A percentile compares a stretch with the other conserved stretches of the same genome.
phyloP scores from a whole-genome alignment of 257 asterid species.

The Jasminum sambac region DNA sequence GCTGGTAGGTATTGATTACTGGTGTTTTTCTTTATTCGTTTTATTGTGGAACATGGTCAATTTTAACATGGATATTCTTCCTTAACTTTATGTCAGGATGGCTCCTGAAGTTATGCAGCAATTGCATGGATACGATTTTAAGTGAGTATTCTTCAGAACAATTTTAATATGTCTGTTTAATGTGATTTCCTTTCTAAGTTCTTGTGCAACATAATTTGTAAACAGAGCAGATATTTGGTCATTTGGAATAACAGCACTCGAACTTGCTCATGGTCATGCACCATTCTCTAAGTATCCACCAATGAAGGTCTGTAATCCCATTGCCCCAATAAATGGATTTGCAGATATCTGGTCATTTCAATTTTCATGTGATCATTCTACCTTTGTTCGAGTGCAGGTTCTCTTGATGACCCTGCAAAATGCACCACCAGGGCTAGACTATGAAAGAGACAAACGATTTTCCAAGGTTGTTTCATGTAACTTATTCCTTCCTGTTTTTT shows the following conservation, averaged over 20 bases:
- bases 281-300: conserved; percentile 99
- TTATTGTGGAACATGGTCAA: not conserved
- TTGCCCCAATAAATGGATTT: conserved; percentile 18
- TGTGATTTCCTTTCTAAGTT: conserved; percentile 23
- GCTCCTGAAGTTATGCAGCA: conserved; percentile 99
- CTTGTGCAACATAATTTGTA: conserved; percentile 30
- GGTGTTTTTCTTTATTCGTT: not conserved
- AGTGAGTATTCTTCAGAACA: conserved; percentile 48
- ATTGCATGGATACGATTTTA: conserved; percentile 96
- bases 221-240: conserved; percentile 99
- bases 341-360: conserved; percentile 16
- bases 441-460: conserved; percentile 93
- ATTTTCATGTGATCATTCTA: conserved; percentile 22
- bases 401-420: conserved; percentile 97
- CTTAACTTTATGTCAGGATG: conserved; percentile 63
- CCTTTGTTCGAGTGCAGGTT: conserved; percentile 60
- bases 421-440: conserved; percentile 99
- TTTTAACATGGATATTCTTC: conserved; percentile 12
- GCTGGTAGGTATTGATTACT: conserved; percentile 63
- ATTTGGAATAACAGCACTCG: conserved; percentile 96
- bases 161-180: conserved; percentile 8
- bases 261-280: conserved; percentile 99
- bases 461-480: conserved; percentile 68
- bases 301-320: conserved; percentile 71
- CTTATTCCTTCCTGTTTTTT: too few relatives aligned